Evolutionary conservation across 768 basidiomycete species (phyloP), one percentile per base, ranked within the genome.

Genomic region (Xerocomellus intermedius): DNA sequence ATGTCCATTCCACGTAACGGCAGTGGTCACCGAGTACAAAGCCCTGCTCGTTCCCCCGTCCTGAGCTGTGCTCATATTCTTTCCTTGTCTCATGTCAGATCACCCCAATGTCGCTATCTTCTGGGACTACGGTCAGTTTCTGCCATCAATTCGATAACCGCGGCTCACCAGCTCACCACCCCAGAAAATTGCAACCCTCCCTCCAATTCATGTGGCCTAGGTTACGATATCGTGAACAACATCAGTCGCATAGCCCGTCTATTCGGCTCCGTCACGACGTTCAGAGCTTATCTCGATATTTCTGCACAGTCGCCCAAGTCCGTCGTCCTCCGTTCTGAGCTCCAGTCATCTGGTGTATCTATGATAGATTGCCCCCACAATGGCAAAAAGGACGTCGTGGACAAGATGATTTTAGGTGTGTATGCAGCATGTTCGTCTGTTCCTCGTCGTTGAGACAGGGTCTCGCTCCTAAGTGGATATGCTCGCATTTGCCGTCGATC

Each of bases 401-500:
- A 79, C 65, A 77, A 78, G 64, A 77, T 77, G 75, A 73, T 80
- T 61, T 68, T 82, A 32, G 67, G 79, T 75, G 53, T 43, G 72
- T 57, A 39, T 17, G 10, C 35, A 42, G 44, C 48, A 16, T 22
- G 24, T 47, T 24, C 0, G 26, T 17, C 55, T 24, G 50, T 39
- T 21, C 4, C 42, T 47, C 16, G 22, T 35, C 39, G 42, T 54
- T 57, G 22, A 59, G 37, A 38, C 32, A 53, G 36, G 45, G n/a
- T 19, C 35, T 47, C 41, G 36, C 44, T 42, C 21, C 26, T 9
- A 64, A 87, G 87, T 84, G 44, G 87, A 89, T 62, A 82, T 89
- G 77, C 70, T 89, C 53, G 75, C 80, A 8, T 80, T 82, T 64
- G 85, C 82, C n/a, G 79, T 85, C 62, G 86, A 88, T 69, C 78